Conservation (phyloP, 805 yeast species). For the Starmerella stigmatis region DNA sequence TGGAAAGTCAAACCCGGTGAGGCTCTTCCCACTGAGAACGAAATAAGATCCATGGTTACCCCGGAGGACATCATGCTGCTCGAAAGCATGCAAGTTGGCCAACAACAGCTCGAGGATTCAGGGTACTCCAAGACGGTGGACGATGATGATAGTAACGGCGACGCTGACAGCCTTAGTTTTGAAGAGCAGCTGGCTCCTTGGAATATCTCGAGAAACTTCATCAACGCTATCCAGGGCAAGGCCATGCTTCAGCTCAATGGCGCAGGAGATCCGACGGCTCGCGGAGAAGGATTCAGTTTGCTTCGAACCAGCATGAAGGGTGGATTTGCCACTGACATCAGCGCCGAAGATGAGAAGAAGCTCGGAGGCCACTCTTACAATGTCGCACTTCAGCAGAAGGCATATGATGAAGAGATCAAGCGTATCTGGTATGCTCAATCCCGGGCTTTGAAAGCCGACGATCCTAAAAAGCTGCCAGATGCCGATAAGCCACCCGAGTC, state of each 20-base stretch:
- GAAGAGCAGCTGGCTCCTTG: slow-evolving; percentile 88
- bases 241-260: slow-evolving; percentile 94
- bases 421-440: slow-evolving; percentile 86
- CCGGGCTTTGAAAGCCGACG: slow-evolving; percentile 42
- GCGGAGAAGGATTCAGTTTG: slow-evolving; percentile 81
- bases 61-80: slow-evolving; percentile 85
- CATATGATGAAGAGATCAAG: slow-evolving; percentile 81
- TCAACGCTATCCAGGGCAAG: slow-evolving; percentile 89
- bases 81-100: slow-evolving; percentile 92
- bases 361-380: slow-evolving; percentile 62
- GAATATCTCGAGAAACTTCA: slow-evolving; percentile 85
- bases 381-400: slow-evolving; percentile 76
- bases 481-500: slow-evolving; percentile 15
- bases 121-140: slow-evolving; percentile 41
- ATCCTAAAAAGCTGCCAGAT: slow-evolving; percentile 30
- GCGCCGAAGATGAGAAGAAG: slow-evolving; percentile 26
- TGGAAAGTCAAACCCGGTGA: slow-evolving; percentile 77
- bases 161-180: slow-evolving; percentile 39
- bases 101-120: slow-evolving; percentile 72
- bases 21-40: slow-evolving; percentile 62
- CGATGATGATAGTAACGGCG: slow-evolving; percentile 30
- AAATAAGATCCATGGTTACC: slow-evolving; percentile 66
- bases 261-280: slow-evolving; percentile 88
- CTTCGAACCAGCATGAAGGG: slow-evolving; percentile 90
- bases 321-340: slow-evolving; percentile 47